These are phyloP conservation scores for Carpinus fangiana DNA, from an alignment of 306 rosid species.

Conservation along the genomic window DNA sequence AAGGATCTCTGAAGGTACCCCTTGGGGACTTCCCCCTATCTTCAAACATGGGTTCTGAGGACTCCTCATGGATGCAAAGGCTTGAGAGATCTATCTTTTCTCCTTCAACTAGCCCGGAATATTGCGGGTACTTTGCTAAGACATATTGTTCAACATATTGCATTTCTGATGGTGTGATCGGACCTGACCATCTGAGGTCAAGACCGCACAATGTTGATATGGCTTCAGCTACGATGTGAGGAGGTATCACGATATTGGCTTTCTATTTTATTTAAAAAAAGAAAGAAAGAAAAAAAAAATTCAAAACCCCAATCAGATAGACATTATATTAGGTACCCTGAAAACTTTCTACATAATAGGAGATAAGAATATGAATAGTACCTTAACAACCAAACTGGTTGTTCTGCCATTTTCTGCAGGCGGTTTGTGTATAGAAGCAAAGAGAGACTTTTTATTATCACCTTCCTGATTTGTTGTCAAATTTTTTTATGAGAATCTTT, in stretches of 20 bases:
- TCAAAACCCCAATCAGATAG: conserved; percentile 12
- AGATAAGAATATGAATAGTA: conserved; percentile 21
- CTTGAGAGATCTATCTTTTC: conserved; percentile 54
- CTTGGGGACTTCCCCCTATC: conserved; percentile 64
- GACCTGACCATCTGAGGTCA: conserved; percentile 90
- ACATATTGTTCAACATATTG: conserved; percentile 81
- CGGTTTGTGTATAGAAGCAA: conserved; percentile 49
- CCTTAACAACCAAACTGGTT: conserved; percentile 86
- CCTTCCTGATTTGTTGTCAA: conserved; percentile 45
- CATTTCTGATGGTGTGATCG: conserved; percentile 80
- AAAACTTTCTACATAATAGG: background rate
- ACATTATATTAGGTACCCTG: background rate
- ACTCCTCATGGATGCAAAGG: conserved; percentile 65
- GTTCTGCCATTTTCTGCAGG: conserved; percentile 59
- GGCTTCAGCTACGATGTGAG: conserved; percentile 79
- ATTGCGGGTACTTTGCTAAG: conserved; percentile 80
- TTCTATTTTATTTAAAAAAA: conserved; percentile 46
- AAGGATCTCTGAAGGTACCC: conserved; percentile 34
- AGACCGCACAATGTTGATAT: conserved; percentile 62
- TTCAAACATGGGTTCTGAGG: conserved; percentile 44
- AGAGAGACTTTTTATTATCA: conserved; percentile 40
- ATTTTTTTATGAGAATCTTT: conserved; percentile 10
- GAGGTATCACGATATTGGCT: conserved; percentile 54
- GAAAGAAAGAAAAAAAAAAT: background rate
- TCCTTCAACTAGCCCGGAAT: conserved; percentile 53